Evolutionary conservation across 192 early-diverging fungal species (phyloP), one percentile per base, ranked within the genome.

Genomic region (Coemansia reversa): DNA sequence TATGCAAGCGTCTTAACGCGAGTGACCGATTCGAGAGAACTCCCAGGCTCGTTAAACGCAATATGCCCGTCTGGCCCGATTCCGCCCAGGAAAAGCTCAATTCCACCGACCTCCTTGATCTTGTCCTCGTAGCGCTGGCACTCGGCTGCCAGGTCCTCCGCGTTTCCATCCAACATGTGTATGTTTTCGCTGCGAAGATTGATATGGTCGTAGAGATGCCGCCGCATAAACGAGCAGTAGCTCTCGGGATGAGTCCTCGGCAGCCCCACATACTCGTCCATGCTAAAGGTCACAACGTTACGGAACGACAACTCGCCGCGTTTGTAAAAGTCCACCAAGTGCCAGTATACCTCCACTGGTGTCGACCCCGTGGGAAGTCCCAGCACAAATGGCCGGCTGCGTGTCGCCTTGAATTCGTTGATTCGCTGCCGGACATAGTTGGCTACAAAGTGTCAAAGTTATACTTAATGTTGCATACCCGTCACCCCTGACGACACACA

Each of bases 1-100:
- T 94, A 94, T 5, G 92, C 92, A 9, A 94, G 83, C 7, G 92
- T 94, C 76, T 94, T 94, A 70, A 91, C 91, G 48, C 92, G 84
- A 1, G 92, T 94, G 42, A 89, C 84, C 1, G 90, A 92, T 53
- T 84, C 86, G 49, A 94, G 82, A 22, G 90, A 92, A 29, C 89
- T 91, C 23, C 92, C 92, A 20, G 92, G 92, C 69, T 94, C 92
- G 75, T 93, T 93, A 74, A 94, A 94, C 50, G 92, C 92, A 70
- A 94, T 92, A 66, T 94, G 92, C 59, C 92, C 92, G 75, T 94
- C 92, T 7, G 92, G 91, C 33, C 92, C 92, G 62, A 92, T 92
- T 64, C 91, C 90, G 57, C 92, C 92, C 49, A 94, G 70, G 69
- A 92, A 92, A 28, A 94, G 83, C 84, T 94, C 92, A 52, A 94